Conservation (phyloP, 805 yeast genomes). For the Lipomyces sp. region DNA sequence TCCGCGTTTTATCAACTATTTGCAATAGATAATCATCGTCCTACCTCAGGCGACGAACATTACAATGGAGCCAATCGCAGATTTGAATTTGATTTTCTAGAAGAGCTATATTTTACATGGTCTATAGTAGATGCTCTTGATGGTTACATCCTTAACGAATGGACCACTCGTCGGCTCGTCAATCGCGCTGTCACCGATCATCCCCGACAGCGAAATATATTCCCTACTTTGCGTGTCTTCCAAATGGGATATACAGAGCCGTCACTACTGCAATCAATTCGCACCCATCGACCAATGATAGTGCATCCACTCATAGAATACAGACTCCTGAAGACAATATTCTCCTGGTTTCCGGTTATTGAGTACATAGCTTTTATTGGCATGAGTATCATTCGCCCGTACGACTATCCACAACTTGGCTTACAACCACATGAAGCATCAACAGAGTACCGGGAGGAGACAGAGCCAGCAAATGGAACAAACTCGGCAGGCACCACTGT, state of each 20-base stretch:
- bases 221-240: slow-evolving; percentile 2
- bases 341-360: slow-evolving; percentile 3
- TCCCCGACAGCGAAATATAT: background rate
- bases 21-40: too few species aligned
- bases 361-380: slow-evolving; percentile 1
- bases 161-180: slow-evolving; percentile 1
- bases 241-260: slow-evolving; percentile 2
- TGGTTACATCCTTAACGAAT: slow-evolving; percentile 4
- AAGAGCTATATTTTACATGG: slow-evolving; percentile 8
- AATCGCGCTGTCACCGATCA: slow-evolving; percentile 1
- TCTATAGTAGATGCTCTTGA: slow-evolving; percentile 5
- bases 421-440: background rate
- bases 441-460: background rate
- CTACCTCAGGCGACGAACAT: background rate
- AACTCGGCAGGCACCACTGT: too few species aligned
- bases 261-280: background rate
- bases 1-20: background rate
- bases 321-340: background rate
- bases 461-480: too few species aligned
- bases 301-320: slow-evolving; percentile 6
- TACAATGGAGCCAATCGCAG: background rate
- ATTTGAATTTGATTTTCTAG: slow-evolving; percentile 1
- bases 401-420: slow-evolving; percentile 5
- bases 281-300: background rate
- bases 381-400: background rate